Evolutionary conservation across 169 alveolate species (phyloP), one percentile per base, ranked within the genome.

Genomic region (Eimeria praecox): DNA sequence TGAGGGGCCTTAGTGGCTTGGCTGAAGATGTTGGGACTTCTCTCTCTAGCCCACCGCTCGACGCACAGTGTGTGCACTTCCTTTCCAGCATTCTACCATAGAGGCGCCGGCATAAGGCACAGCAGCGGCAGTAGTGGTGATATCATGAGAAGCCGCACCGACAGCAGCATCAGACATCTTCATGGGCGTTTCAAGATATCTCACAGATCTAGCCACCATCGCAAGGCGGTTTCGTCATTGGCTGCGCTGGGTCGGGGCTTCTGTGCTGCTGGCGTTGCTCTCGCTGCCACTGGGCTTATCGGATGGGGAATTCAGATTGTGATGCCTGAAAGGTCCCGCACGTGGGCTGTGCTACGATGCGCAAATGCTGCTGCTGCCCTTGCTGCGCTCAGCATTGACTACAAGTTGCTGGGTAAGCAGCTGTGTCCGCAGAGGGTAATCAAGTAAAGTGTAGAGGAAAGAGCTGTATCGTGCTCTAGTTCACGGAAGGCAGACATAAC

Each of bases 341-440:
- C 82, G 18, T 86, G 93, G 93, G 52, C 93, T 1, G 77, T 86
- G 93, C 73, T 86, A 38, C 80, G 93, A 27, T 86, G 93, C 59
- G 93, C 66, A 64, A 86, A 86, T 49, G 93, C 93, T 27, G 93
- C 59, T 38, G 93, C 93, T 62, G 35, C 82, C 62, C 80, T 86
- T 20, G 93, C 80, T 59, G 93, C 93, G 20, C 93, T 86, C 49
- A 86, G 95, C 95, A 52, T 90, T 20, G 95, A 90, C 90, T 90
- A 90, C 90, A 90, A 90, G 66, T 20, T 90, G 27, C 80, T 75
- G 66, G 87, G 95, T 90, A 30, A 90, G 95, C 64, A 30, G n/a
- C 9, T 18, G 82, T 35, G 59, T 3, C 73, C 35, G 20, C 52
- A 35, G 78, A 38, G 40, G 87, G 20, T 4, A 35, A 30, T 2